Evolutionary conservation across 495 filamentous ascomycete species (phyloP).

Genomic region (Bacidia rubella): DNA sequence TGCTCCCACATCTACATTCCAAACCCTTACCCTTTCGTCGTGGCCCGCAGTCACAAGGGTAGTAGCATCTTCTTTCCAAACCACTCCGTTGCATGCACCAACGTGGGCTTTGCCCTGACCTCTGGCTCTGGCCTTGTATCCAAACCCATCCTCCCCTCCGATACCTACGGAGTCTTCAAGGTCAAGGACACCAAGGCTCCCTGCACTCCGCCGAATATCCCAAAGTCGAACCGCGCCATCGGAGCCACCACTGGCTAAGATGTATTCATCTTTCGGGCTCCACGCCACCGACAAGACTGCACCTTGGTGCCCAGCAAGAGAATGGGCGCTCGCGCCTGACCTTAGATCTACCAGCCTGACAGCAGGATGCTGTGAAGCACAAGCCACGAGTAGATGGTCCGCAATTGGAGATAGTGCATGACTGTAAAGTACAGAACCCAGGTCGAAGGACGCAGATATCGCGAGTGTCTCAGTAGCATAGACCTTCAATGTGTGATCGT

Average conservation of each 20-base stretch:
- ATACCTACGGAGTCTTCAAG: constrained; percentile 65
- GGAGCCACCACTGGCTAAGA: constrained; percentile 62
- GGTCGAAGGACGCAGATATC: constrained; percentile 51
- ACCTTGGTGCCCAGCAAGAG: constrained; percentile 58
- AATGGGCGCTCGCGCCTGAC: constrained; percentile 62
- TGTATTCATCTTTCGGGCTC: constrained; percentile 63
- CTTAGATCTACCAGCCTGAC: constrained; percentile 74
- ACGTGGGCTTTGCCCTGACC: constrained; percentile 50
- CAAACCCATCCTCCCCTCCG: constrained; percentile 32
- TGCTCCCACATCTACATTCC: constrained; percentile 63
- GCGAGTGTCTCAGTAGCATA: constrained; percentile 52
- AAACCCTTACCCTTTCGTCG: constrained; percentile 70
- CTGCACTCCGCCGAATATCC: constrained; percentile 65
- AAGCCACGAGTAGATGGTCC: constrained; percentile 63
- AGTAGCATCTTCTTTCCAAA: constrained; percentile 66
- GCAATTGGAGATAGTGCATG: constrained; percentile 63
- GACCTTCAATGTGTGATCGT: constrained; percentile 71
- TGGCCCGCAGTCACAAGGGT: constrained; percentile 67
- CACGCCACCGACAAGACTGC: constrained; percentile 62
- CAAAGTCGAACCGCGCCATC: constrained; percentile 74
- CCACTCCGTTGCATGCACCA: constrained; percentile 67
- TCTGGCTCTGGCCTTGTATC: constrained; percentile 32
- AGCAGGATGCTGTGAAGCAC: constrained; percentile 65
- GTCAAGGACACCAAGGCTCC: constrained; percentile 60
- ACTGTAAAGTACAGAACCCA: constrained; percentile 58